A percentile compares a stretch with the other conserved stretches of the same genome.
Conservation (phyloP, 495 filamentous ascomycete genomes). For the Neurospora sp. region DNA sequence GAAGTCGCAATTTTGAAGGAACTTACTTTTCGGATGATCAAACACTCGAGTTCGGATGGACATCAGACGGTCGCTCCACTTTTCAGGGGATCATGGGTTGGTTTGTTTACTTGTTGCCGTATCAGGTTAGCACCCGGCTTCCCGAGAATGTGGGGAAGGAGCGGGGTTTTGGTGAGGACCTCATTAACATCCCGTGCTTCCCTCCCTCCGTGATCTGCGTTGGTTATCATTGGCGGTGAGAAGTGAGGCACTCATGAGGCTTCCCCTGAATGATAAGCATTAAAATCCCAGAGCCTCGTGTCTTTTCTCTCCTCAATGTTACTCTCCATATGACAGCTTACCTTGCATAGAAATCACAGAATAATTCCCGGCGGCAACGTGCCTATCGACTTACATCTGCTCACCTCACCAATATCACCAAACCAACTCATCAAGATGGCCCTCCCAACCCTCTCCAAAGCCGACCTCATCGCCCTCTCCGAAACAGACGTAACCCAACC, state of each 20-base stretch:
- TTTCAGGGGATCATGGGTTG: background rate
- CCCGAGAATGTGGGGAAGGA: background rate
- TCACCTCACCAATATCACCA: background rate
- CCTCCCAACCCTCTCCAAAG: constrained; percentile 4
- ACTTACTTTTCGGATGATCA: background rate
- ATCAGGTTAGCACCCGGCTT: background rate
- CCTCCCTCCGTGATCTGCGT: background rate
- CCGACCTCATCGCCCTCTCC: constrained; percentile 28
- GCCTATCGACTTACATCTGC: background rate
- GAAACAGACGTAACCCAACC: constrained; percentile 25
- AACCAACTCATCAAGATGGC: constrained; percentile 12
- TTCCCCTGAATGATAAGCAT: background rate
- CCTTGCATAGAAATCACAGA: background rate
- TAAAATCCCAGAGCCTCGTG: background rate
- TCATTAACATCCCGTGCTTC: background rate
- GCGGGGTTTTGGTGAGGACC: background rate
- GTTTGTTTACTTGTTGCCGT: background rate
- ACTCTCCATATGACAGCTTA: background rate
- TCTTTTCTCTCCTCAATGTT: background rate
- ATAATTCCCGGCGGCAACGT: background rate
- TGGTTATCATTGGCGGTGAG: background rate
- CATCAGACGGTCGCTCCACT: background rate
- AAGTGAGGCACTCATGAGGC: background rate
- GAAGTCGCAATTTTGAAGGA: background rate
- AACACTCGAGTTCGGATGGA: background rate